Evolutionary conservation across 768 basidiomycete species (phyloP), one percentile per base, ranked within the genome.

Genomic region (Podaxis carcinomalis): DNA sequence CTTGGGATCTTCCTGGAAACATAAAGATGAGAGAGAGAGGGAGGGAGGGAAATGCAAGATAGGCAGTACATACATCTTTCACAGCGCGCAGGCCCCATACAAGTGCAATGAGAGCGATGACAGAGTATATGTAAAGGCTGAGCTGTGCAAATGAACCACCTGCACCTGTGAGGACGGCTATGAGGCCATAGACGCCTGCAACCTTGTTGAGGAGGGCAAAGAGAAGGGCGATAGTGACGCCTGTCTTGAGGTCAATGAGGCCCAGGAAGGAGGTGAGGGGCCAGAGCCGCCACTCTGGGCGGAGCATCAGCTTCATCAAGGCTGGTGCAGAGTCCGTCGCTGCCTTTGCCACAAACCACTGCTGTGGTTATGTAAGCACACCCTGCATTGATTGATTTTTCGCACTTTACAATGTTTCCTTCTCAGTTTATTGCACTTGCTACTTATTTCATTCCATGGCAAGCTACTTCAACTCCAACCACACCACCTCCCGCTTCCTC

Each of bases 201-300:
- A 95, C 96, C 77, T 99, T 99, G 83, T 99, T 99, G 65, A 99
- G 79, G 56, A 97, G 92, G 11, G 91, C 92, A 67, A 99, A 98
- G 51, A 96, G 82, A 23, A 97, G 80, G 62, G 90, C 88, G 59
- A 98, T 81, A 51, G 84, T 90, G 62, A 93, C 94, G 52, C 94
- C 96, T 0, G 92, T 92, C 77, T 98, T 98, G 73, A 98, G 83
- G 78, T 98, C 95, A 64, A 96, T 82, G 52, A 93, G 71, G 56
- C 92, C 92, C 50, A 93, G 78, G 74, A 95, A 95, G 1, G 92
- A 92, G 57, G 84, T 77, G 56, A 94, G 76, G 36, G 92, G 90
- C 83, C 89, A 86, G 63, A 90, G 83, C 72, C 90, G 81, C 85
- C 89, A 92, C 85, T 90, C 84, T 69, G 85, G 88, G 70, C 87